These are phyloP conservation scores for Dissophora ornata DNA, from an alignment of 192 early-diverging fungal genomes.

Conservation along the genomic window DNA sequence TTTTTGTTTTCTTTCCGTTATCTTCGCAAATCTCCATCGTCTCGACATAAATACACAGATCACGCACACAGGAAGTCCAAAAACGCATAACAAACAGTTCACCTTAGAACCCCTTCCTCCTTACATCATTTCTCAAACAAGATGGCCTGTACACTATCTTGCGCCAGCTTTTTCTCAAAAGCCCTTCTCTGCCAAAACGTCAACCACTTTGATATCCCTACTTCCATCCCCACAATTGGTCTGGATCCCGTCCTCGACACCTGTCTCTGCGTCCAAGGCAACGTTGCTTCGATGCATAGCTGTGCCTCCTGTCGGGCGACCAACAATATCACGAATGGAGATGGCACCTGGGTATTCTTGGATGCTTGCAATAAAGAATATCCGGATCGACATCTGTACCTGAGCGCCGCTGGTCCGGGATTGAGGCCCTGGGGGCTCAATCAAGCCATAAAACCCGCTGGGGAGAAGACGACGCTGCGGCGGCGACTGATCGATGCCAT, in stretches of 20 bases:
- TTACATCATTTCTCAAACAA: not conserved
- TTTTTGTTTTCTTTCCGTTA: too few relatives aligned
- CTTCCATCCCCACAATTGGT: conserved; percentile 38
- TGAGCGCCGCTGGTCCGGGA: not conserved
- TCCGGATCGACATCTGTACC: conserved; percentile 21
- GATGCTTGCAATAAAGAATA: conserved; percentile 30
- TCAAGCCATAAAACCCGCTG: not conserved
- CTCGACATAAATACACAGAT: too few relatives aligned
- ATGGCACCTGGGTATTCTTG: conserved; percentile 33
- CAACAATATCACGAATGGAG: conserved; percentile 24
- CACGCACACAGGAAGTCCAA: too few relatives aligned
- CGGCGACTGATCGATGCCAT: conserved; percentile 1
- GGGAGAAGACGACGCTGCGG: not conserved
- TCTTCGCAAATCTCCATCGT: too few relatives aligned
- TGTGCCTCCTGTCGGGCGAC: conserved; percentile 32
- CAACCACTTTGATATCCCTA: conserved; percentile 44
- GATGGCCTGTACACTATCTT: conserved; percentile 20
- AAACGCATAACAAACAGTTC: too few relatives aligned
- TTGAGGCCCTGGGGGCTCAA: conserved; percentile 5
- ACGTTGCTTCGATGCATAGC: conserved; percentile 27
- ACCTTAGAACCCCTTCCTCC: too few relatives aligned
- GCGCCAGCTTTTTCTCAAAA: conserved; percentile 14
- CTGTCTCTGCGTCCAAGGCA: conserved; percentile 44
- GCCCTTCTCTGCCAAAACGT: conserved; percentile 29
- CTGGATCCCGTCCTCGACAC: conserved; percentile 41